A percentile compares a stretch with the other conserved stretches of the same genome.
phyloP scores from a whole-genome alignment of 257 asterid genomes.

The Gentiana dahurica region DNA sequence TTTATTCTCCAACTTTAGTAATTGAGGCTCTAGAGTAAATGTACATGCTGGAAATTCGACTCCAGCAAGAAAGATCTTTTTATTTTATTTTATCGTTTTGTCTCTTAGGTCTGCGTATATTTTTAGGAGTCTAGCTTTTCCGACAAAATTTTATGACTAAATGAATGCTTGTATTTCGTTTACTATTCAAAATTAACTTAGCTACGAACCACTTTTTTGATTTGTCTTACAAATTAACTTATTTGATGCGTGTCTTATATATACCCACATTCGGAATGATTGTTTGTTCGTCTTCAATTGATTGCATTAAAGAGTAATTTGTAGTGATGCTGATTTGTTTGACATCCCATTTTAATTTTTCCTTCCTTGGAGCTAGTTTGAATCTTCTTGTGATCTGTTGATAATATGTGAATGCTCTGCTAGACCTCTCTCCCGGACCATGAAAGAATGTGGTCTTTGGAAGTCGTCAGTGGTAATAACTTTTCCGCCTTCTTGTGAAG shows the following conservation, averaged over 20 bases:
- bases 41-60: not conserved
- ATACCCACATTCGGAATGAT: not conserved
- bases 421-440: not conserved
- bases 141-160: not conserved
- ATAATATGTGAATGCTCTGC: not conserved
- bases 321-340: not conserved
- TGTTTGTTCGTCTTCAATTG: not conserved
- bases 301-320: not conserved
- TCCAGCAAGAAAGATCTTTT: too few species aligned
- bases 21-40: too few species aligned
- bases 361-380: too few species aligned
- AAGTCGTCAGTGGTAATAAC: not conserved
- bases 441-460: not conserved
- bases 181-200: not conserved
- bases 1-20: too few species aligned
- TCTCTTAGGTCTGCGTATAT: not conserved
- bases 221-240: not conserved
- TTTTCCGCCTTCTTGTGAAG: conserved; percentile 1
- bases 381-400: not conserved
- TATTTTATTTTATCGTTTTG: not conserved
- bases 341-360: not conserved
- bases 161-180: not conserved
- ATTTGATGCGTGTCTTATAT: not conserved
- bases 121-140: not conserved
- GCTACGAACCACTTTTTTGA: not conserved